Conservation (phyloP, 208 protist species). For the Porcisia hertigi region DNA sequence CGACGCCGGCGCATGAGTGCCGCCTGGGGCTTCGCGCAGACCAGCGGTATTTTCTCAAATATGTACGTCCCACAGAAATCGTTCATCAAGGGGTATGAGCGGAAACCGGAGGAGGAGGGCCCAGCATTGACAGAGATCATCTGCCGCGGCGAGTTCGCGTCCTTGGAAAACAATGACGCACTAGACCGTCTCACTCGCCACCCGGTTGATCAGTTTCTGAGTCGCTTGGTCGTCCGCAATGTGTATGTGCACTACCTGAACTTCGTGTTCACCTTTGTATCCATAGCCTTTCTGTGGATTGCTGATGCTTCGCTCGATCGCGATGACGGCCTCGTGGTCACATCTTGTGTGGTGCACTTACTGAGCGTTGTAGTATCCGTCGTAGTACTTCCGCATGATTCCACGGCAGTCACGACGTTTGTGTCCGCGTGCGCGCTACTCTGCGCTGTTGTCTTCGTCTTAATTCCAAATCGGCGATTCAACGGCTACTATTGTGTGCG, state of each 20-base stretch:
- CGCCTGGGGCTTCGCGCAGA: constrained; percentile 15
- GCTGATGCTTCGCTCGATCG: constrained; percentile 35
- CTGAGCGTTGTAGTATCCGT: constrained; percentile 50
- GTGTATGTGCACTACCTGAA: constrained; percentile 49
- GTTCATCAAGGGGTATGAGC: constrained; percentile 28
- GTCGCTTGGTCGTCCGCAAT: constrained; percentile 17
- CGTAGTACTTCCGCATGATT: constrained; percentile 52
- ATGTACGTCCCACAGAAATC: constrained; percentile 33
- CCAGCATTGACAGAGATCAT: constrained; percentile 54
- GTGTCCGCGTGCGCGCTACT: constrained; percentile 36
- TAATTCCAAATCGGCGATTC: constrained; percentile 19
- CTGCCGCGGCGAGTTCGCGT: constrained; percentile 58
- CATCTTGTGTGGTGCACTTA: constrained; percentile 47
- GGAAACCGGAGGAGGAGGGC: constrained; percentile 4
- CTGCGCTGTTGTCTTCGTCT: constrained; percentile 34
- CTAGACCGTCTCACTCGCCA: constrained; percentile 28
- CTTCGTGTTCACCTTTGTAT: constrained; percentile 41
- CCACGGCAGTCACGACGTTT: constrained; percentile 51
- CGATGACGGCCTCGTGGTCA: constrained; percentile 23
- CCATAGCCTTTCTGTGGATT: constrained; percentile 72
- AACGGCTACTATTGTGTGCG: constrained; percentile 45
- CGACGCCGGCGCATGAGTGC: constrained; percentile 26
- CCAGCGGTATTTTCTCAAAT: constrained; percentile 13
- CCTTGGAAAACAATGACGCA: constrained; percentile 53
- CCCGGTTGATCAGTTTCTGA: background rate